phyloP scores from a whole-genome alignment of 2,329 filamentous ascomycete genomes.

The Fusarium nodosum region DNA sequence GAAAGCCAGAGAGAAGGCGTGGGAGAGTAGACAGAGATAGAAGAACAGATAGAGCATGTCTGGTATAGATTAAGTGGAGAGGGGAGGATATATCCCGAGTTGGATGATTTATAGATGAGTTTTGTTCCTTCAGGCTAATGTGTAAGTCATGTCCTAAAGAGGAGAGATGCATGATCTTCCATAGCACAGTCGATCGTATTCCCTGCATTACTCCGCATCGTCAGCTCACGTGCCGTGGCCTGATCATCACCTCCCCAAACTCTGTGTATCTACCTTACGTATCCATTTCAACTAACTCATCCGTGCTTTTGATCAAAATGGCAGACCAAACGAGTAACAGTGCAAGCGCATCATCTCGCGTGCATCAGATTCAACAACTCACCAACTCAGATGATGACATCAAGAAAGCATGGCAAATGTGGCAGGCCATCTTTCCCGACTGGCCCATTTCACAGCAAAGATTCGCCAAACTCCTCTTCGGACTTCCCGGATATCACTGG shows the following conservation, averaged over 20 bases:
- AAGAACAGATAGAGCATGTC: background rate
- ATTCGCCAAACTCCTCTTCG: constrained; percentile 22
- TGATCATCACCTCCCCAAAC: background rate
- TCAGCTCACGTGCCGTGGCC: constrained; percentile 23
- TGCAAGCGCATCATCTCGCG: background rate
- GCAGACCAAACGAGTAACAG: background rate
- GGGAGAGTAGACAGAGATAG: background rate
- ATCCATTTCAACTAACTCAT: background rate
- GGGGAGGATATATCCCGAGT: constrained; percentile 23
- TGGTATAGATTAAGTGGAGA: no score
- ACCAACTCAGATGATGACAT: constrained; percentile 34
- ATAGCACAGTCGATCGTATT: background rate
- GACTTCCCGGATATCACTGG: constrained; percentile 20
- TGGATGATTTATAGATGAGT: constrained; percentile 12
- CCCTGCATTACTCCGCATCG: constrained; percentile 22
- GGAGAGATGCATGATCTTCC: background rate
- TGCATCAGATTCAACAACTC: constrained; percentile 28
- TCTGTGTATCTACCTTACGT: background rate
- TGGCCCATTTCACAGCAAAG: constrained; percentile 38
- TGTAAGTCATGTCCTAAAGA: background rate
- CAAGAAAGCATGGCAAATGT: constrained; percentile 36
- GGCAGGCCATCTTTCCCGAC: constrained; percentile 41
- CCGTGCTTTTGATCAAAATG: background rate
- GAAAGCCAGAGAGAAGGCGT: constrained; percentile 22
- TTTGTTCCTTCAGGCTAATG: background rate